Evolutionary conservation across 73 alveolate genomes (phyloP).

Genomic region (Stentor roeselii): DNA sequence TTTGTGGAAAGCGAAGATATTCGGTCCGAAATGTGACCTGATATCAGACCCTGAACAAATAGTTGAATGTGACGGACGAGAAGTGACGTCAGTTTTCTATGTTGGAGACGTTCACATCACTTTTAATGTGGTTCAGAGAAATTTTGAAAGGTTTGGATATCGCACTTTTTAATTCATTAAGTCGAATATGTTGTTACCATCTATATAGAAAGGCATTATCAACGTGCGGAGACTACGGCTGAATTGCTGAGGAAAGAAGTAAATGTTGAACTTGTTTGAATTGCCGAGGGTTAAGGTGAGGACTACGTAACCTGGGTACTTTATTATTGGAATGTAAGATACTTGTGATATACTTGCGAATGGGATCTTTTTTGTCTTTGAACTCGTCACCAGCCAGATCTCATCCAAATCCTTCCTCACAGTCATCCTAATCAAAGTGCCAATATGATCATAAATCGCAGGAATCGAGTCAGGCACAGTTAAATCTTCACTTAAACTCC

Average conservation of each 20-base stretch:
- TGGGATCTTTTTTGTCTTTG: neutral
- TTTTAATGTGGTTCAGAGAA: constrained; percentile 16
- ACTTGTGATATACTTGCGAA: neutral
- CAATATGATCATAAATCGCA: neutral
- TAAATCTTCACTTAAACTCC: neutral
- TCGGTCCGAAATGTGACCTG: constrained; percentile 10
- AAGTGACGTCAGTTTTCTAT: constrained; percentile 14
- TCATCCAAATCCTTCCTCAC: neutral
- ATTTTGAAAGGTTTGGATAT: constrained; percentile 22
- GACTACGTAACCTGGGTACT: constrained; percentile 9
- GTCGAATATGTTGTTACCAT: neutral
- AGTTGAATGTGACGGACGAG: constrained; percentile 13
- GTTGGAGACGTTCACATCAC: neutral
- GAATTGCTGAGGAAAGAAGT: constrained; percentile 11
- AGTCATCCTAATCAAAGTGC: neutral
- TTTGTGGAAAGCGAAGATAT: neutral
- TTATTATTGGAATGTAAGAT: neutral
- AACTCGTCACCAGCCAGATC: neutral
- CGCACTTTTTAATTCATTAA: neutral
- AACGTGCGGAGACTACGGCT: neutral
- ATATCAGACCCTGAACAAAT: neutral
- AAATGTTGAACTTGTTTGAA: neutral
- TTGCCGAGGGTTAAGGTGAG: neutral
- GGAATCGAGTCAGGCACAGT: constrained; percentile 2
- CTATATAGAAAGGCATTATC: neutral